phyloP scores from a whole-genome alignment of 116 monocot species.

The Phalaenopsis hybrid region DNA sequence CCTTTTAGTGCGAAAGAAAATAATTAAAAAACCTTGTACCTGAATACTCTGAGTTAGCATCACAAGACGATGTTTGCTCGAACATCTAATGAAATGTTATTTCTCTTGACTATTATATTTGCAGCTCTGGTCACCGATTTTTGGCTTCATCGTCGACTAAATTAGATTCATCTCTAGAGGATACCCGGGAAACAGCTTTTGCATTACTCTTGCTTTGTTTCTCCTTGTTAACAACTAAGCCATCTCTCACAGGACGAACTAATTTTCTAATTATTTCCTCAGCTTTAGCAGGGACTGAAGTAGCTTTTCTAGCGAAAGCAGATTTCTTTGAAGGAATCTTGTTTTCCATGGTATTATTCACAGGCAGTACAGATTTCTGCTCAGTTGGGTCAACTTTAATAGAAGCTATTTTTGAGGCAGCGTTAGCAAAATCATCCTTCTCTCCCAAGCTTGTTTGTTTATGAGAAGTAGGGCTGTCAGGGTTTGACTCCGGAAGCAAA shows the following conservation, averaged over 20 bases:
- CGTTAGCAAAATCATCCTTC: slow-evolving; percentile 7
- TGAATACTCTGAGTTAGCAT: not conserved
- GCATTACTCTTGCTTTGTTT: slow-evolving; percentile 21
- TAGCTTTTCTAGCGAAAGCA: slow-evolving; percentile 9
- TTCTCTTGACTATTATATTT: not conserved
- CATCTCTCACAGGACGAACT: slow-evolving; percentile 16
- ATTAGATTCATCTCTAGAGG: slow-evolving; percentile 15
- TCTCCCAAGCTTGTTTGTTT: slow-evolving; percentile 18
- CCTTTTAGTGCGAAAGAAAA: no score
- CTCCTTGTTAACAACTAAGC: slow-evolving; percentile 4
- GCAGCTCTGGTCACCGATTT: not conserved
- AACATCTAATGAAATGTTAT: not conserved
- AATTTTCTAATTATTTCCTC: slow-evolving; percentile 16
- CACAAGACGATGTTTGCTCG: not conserved
- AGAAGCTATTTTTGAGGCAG: slow-evolving; percentile 11
- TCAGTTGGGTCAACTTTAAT: slow-evolving; percentile 11
- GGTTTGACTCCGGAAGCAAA: slow-evolving; percentile 48
- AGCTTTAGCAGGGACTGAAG: slow-evolving; percentile 13
- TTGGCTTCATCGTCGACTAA: slow-evolving; percentile 23
- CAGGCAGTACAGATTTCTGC: slow-evolving; percentile 6
- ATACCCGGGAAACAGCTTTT: slow-evolving; percentile 3
- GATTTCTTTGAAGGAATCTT: slow-evolving; percentile 15
- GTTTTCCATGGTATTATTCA: slow-evolving; percentile 6
- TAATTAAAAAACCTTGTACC: no score
- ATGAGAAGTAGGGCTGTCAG: slow-evolving; percentile 19